Conservation (phyloP, 2,329 filamentous ascomycete genomes). For the Penicillium expansum region DNA sequence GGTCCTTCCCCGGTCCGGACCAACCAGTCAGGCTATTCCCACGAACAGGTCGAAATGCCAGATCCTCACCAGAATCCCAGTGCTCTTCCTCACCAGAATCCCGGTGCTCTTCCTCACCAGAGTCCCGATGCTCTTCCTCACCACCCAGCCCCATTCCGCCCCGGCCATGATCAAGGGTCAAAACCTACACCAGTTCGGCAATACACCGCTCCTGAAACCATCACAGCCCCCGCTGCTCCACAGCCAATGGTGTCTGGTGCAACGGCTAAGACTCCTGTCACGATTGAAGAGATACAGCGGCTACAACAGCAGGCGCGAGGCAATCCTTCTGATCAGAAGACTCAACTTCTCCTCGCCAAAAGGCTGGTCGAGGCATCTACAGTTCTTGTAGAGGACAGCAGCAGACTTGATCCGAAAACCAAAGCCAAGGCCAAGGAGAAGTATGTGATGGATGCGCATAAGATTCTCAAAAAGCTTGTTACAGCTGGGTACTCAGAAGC, state of each 20-base stretch:
- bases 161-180: conserved; percentile 46
- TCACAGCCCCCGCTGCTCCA: conserved; percentile 35
- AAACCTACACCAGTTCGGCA: conserved; percentile 55
- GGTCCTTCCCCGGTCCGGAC: conserved; percentile 21
- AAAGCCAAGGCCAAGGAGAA: conserved; percentile 69
- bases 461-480: conserved; percentile 84
- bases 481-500: conserved; percentile 72
- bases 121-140: conserved; percentile 57
- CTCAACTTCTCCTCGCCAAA: conserved; percentile 73
- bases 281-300: conserved; percentile 71
- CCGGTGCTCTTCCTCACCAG: conserved; percentile 21
- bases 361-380: conserved; percentile 81
- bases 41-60: conserved; percentile 20
- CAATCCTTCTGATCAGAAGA: conserved; percentile 69
- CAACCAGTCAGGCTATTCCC: conserved; percentile 23
- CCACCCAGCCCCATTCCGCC: conserved; percentile 55
- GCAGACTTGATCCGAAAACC: conserved; percentile 65
- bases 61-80: conserved; percentile 50
- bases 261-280: conserved; percentile 57
- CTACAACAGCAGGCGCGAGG: conserved; percentile 67
- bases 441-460: conserved; percentile 81
- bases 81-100: conserved; percentile 51
- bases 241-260: conserved; percentile 11
- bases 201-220: conserved; percentile 41
- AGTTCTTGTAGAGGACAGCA: conserved; percentile 72